Percentiles rank a stretch among this genome's conserved stretches.
phyloP scores from a whole-genome alignment of 2,329 filamentous ascomycete species.

The Rhexocercosporidium sp. region DNA sequence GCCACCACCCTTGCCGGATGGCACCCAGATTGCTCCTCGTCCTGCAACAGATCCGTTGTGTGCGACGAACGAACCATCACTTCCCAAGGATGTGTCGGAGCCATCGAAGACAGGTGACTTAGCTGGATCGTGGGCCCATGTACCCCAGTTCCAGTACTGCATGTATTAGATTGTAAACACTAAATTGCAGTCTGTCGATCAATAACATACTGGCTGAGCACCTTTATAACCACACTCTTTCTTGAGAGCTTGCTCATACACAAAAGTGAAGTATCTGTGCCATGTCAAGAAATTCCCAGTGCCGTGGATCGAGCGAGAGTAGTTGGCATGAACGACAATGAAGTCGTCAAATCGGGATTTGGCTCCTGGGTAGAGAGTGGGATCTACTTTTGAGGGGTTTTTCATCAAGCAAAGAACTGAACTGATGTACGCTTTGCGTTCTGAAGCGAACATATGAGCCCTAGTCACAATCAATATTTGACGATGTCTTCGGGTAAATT shows the following conservation, averaged over 20 bases:
- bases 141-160: slow-evolving; percentile 31
- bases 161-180: slow-evolving; percentile 45
- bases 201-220: slow-evolving; percentile 42
- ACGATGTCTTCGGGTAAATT: not conserved
- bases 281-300: slow-evolving; percentile 48
- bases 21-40: slow-evolving; percentile 37
- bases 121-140: slow-evolving; percentile 27
- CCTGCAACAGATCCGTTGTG: slow-evolving; percentile 29
- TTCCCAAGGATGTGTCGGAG: slow-evolving; percentile 52
- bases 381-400: slow-evolving; percentile 40
- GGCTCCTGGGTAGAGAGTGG: slow-evolving; percentile 41
- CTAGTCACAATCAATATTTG: not conserved
- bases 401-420: slow-evolving; percentile 30
- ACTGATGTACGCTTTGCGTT: slow-evolving; percentile 12
- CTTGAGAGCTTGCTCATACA: slow-evolving; percentile 48
- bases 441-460: slow-evolving; percentile 3
- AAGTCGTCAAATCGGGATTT: slow-evolving; percentile 48
- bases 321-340: slow-evolving; percentile 46
- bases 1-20: slow-evolving; percentile 59
- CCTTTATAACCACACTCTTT: slow-evolving; percentile 51
- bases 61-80: slow-evolving; percentile 48
- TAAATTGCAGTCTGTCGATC: too few relatives aligned
- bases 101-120: slow-evolving; percentile 53
- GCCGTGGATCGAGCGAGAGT: slow-evolving; percentile 43
- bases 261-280: slow-evolving; percentile 49